phyloP scores from a whole-genome alignment of 78 protist species.

The Dictyostelium firmibasis region DNA sequence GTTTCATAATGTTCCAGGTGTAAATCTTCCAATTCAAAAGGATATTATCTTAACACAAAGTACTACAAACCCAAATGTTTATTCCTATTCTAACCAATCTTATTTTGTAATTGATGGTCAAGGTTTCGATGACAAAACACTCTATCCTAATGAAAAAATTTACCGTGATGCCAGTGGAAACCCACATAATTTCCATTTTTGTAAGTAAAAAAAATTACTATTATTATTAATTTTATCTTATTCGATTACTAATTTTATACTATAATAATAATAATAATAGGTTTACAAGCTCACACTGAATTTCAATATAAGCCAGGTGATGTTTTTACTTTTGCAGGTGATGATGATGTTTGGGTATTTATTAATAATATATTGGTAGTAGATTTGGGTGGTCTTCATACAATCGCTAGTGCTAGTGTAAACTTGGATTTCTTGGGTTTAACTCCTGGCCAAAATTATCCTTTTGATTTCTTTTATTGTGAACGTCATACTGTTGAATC shows the following conservation, averaged over 20 bases:
- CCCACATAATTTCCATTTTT: slow-evolving; percentile 38
- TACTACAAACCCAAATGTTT: not conserved
- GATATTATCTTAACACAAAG: not conserved
- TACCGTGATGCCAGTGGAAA: not conserved
- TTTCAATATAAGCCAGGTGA: slow-evolving; percentile 11
- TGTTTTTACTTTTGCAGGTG: slow-evolving; percentile 48
- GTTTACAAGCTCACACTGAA: not conserved
- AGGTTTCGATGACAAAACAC: not conserved
- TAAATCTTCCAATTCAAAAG: slow-evolving; percentile 7
- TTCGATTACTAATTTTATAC: no score
- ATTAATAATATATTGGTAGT: slow-evolving; percentile 40
- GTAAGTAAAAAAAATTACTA: not conserved
- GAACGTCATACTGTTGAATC: slow-evolving; percentile 49
- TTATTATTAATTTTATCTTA: no score
- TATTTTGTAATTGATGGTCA: slow-evolving; percentile 46
- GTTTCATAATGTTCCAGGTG: slow-evolving; percentile 1
- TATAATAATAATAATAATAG: not conserved
- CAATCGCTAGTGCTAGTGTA: not conserved
- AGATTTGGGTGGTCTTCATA: slow-evolving; percentile 75
- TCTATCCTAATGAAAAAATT: not conserved
- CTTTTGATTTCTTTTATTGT: slow-evolving; percentile 78
- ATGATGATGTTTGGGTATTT: slow-evolving; percentile 83
- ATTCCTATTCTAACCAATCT: not conserved
- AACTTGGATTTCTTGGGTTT: not conserved
- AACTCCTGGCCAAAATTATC: not conserved